Conservation (phyloP, 495 filamentous ascomycete genomes). For the Penicillium steckii region DNA sequence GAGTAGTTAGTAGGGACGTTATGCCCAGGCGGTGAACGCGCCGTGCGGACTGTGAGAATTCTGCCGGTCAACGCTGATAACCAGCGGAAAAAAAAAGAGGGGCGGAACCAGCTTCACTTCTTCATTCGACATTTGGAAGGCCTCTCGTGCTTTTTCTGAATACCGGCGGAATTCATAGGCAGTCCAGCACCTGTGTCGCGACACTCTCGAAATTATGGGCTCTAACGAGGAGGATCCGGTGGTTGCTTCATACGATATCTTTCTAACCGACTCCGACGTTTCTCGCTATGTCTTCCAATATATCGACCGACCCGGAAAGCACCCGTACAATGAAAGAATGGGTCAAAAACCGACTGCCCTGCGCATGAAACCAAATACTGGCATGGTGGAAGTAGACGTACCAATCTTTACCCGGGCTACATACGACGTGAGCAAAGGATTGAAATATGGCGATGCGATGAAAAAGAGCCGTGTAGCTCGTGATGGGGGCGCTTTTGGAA, state of each 20-base stretch:
- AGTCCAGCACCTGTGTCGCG: background rate
- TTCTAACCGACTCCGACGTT: slow-evolving; percentile 54
- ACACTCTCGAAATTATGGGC: slow-evolving; percentile 21
- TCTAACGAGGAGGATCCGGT: slow-evolving; percentile 50
- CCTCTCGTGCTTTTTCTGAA: background rate
- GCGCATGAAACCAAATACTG: slow-evolving; percentile 65
- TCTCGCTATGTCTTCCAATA: slow-evolving; percentile 69
- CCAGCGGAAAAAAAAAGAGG: background rate
- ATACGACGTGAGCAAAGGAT: slow-evolving; percentile 64
- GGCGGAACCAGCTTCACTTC: background rate
- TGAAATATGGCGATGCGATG: slow-evolving; percentile 66
- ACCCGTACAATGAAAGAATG: slow-evolving; percentile 55
- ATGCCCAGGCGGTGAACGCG: too few species aligned
- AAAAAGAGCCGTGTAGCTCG: slow-evolving; percentile 52
- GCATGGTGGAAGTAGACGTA: slow-evolving; percentile 73
- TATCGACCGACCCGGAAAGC: slow-evolving; percentile 46
- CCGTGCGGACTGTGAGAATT: too few species aligned
- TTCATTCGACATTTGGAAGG: background rate
- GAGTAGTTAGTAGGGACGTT: too few species aligned
- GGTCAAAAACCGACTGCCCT: slow-evolving; percentile 57
- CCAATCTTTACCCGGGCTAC: slow-evolving; percentile 59
- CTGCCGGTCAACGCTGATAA: background rate
- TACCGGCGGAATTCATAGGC: background rate
- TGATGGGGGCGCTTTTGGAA: slow-evolving; percentile 56
- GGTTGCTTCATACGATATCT: slow-evolving; percentile 59